These are phyloP conservation scores for Vickermania ingenoplastis DNA, from an alignment of 208 protist genomes.

Conservation along the genomic window DNA sequence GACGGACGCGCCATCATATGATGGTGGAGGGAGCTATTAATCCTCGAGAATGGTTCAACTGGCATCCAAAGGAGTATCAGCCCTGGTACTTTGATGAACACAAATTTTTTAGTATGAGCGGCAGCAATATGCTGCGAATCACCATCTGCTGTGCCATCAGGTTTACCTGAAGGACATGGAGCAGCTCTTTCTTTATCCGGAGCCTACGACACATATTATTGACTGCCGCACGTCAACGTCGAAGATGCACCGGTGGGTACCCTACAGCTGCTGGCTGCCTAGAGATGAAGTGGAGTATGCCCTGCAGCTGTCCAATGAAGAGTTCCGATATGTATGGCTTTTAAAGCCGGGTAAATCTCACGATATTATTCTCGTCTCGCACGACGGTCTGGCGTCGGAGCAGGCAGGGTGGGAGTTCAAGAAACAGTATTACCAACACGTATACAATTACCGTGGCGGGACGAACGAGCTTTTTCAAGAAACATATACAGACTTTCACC, in stretches of 20 bases:
- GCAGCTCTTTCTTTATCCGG: constrained; percentile 60
- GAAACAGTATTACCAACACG: constrained; percentile 82
- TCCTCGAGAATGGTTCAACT: constrained; percentile 87
- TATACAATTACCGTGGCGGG: constrained; percentile 87
- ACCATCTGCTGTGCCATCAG: constrained; percentile 84
- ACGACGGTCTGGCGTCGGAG: constrained; percentile 80
- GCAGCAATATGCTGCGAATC: constrained; percentile 62
- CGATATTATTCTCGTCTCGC: constrained; percentile 85
- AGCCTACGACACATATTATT: constrained; percentile 67
- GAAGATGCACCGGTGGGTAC: constrained; percentile 85
- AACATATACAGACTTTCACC: constrained; percentile 58
- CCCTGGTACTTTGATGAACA: constrained; percentile 89
- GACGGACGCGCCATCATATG: constrained; percentile 83
- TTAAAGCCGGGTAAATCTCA: constrained; percentile 52
- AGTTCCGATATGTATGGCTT: constrained; percentile 85
- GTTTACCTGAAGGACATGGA: constrained; percentile 73
- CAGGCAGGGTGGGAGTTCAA: constrained; percentile 85
- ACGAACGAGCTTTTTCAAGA: constrained; percentile 87
- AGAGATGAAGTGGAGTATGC: constrained; percentile 87
- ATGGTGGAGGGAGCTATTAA: constrained; percentile 87
- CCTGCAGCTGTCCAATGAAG: constrained; percentile 68
- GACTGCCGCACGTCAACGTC: constrained; percentile 57
- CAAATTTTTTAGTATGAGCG: constrained; percentile 88
- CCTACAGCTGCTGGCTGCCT: constrained; percentile 81
- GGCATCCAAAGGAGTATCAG: constrained; percentile 88